A percentile compares a stretch with the other conserved stretches of the same genome.
These are phyloP conservation scores for Boeremia lycopersici DNA, from an alignment of 2,329 filamentous ascomycete genomes.

Conservation along the genomic window DNA sequence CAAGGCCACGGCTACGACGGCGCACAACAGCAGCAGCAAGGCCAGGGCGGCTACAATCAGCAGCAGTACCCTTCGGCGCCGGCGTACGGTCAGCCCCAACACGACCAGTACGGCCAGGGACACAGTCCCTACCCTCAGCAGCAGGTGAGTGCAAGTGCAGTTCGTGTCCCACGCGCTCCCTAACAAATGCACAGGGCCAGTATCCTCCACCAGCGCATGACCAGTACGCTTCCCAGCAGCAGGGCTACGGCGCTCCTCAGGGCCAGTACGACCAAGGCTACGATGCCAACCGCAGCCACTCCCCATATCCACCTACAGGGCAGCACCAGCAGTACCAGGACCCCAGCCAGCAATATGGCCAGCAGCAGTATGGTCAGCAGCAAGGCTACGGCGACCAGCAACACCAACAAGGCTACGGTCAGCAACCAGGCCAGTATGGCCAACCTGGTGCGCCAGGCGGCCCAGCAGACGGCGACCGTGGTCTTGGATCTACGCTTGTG, in stretches of 20 bases:
- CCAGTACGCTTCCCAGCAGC: conserved; percentile 34
- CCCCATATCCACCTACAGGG: conserved; percentile 42
- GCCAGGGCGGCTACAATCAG: conserved; percentile 32
- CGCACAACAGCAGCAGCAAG: conserved; percentile 35
- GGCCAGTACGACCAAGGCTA: conserved; percentile 41
- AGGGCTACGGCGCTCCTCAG: conserved; percentile 39
- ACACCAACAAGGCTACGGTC: conserved; percentile 21
- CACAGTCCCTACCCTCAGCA: conserved; percentile 38
- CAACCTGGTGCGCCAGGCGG: conserved; percentile 41
- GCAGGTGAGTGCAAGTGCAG: conserved; percentile 24
- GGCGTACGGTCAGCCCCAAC: conserved; percentile 33
- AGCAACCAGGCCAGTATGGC: conserved; percentile 47
- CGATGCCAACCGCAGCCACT: conserved; percentile 44
- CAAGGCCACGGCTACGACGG: conserved; percentile 35
- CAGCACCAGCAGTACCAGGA: conserved; percentile 35
- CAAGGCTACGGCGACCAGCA: conserved; percentile 43
- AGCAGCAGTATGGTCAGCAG: conserved; percentile 25
- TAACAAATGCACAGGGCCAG: conserved; percentile 30
- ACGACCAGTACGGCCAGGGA: conserved; percentile 38
- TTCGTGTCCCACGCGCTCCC: conserved; percentile 16
- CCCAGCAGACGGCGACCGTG: conserved; percentile 58
- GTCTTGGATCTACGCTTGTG: conserved; percentile 60
- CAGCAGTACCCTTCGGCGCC: conserved; percentile 25
- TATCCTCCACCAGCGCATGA: conserved; percentile 39
- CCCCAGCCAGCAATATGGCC: conserved; percentile 29